Conservation (phyloP, 169 alveolate genomes). For the Plasmodium gallinaceum region DNA sequence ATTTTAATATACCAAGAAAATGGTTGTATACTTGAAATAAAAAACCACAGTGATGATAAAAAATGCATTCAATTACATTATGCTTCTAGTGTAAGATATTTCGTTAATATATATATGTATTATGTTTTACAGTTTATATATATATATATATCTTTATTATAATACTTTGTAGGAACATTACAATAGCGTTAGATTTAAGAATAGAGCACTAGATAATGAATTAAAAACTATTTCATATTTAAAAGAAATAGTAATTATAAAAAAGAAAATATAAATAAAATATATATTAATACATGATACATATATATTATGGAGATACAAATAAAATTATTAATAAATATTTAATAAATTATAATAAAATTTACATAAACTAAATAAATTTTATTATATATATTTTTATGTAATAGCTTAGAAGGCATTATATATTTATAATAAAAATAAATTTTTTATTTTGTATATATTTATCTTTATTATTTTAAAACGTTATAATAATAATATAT, state of each 20-base stretch:
- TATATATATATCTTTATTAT: background rate
- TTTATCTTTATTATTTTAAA: background rate
- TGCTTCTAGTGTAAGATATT: conserved; percentile 44
- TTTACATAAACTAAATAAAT: background rate
- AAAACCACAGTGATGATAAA: conserved; percentile 50
- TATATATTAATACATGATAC: background rate
- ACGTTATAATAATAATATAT: no score
- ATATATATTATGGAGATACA: background rate
- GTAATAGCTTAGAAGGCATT: background rate
- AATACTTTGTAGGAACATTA: conserved; percentile 40
- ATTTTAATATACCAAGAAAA: conserved; percentile 66
- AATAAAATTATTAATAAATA: no score
- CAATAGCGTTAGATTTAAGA: conserved; percentile 51
- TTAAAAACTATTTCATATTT: conserved; percentile 31
- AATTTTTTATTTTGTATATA: background rate
- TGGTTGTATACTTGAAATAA: conserved; percentile 55
- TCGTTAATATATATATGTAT: background rate
- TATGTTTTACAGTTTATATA: background rate
- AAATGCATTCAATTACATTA: conserved; percentile 65
- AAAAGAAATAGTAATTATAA: conserved; percentile 50
- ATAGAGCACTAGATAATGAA: conserved; percentile 39
- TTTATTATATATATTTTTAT: background rate
- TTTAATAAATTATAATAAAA: no score
- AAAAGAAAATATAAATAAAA: conserved; percentile 5
- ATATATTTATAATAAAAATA: background rate